Evolutionary conservation across 257 asterid species (phyloP), one percentile per base, ranked within the genome.

Genomic region (Phtheirospermum japonicum): DNA sequence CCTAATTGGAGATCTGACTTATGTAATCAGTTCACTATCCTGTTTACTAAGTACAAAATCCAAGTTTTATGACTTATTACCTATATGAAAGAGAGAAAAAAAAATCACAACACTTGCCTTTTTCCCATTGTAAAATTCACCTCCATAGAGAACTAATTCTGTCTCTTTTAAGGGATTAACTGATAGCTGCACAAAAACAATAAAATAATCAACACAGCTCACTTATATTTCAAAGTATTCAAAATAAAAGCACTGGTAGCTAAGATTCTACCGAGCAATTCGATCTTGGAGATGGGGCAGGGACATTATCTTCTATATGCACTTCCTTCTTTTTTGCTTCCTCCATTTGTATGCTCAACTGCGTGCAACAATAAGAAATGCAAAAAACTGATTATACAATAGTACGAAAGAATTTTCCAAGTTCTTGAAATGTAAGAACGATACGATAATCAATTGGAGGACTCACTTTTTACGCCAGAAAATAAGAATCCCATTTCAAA

Each of bases 311-410:
- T 63, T 93, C 99, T 46, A 93, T 64, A 51, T 79, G 93, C 17
- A 92, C 88, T 81, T 92, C 97, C 83, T 89, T 89, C 91, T 89
- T 93, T 75, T 93, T 89, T 4, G 97, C 95, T 69, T 93, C 99
- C 86, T 93, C 99, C 59, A 89, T 93, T 55, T 85, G 94, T 71
- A 93, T 82, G 66, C 71, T 69, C 73, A 66, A 69, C 78, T 70
- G 39, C 67, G 60, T n/a, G 23, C 46, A 60, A 43, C 67, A 59
- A 57, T 10, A 2, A 26, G 37, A n/a, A n/a, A n/a, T n/a, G n/a
- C n/a, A n/a, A n/a, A n/a, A n/a, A n/a, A n/a, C n/a, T n/a, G n/a
- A n/a, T n/a, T n/a, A n/a, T n/a, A n/a, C n/a, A n/a, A 40, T 40
- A 5, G 13, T 56, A 17, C 17, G 18, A 57, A 51, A 40, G 34